Conservation (phyloP, 768 basidiomycete species). For the Cystofilobasidium capitatum region DNA sequence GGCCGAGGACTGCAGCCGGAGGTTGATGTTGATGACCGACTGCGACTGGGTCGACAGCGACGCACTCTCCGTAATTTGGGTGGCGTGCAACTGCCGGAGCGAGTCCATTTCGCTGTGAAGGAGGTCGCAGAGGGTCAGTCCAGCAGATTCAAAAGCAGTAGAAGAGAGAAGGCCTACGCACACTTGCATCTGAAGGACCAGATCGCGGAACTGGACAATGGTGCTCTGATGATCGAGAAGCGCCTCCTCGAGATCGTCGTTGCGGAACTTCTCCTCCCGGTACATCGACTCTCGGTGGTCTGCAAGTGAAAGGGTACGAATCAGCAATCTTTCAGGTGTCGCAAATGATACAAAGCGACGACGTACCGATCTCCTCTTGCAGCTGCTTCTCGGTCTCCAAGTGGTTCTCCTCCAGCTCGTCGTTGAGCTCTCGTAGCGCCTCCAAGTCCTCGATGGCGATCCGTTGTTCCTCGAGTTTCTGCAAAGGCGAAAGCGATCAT, state of each 20-base stretch:
- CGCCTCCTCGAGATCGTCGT: conserved; percentile 61
- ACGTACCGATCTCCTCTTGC: conserved; percentile 72
- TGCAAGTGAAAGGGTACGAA: conserved; percentile 3
- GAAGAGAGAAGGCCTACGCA: conserved; percentile 38
- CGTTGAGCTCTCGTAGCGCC: conserved; percentile 86
- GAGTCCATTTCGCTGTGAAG: conserved; percentile 67
- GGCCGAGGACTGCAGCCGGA: conserved; percentile 84
- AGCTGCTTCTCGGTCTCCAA: conserved; percentile 83
- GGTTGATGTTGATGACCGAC: conserved; percentile 84
- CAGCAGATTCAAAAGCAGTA: background rate
- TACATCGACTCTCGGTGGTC: conserved; percentile 55
- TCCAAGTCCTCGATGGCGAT: conserved; percentile 94
- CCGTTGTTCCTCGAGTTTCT: conserved; percentile 98
- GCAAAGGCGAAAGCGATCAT: background rate
- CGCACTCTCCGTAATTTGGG: conserved; percentile 70
- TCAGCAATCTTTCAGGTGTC: background rate
- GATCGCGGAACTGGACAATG: conserved; percentile 82
- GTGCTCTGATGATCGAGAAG: conserved; percentile 80
- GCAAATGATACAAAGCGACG: background rate
- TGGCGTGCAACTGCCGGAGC: conserved; percentile 74
- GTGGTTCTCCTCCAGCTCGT: conserved; percentile 95
- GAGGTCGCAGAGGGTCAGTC: background rate
- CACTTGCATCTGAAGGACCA: conserved; percentile 75
- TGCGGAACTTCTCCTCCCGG: conserved; percentile 56
- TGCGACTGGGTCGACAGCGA: conserved; percentile 79